Evolutionary conservation across 768 basidiomycete species (phyloP), one percentile per base, ranked within the genome.

Genomic region (Serpula lacrymans): DNA sequence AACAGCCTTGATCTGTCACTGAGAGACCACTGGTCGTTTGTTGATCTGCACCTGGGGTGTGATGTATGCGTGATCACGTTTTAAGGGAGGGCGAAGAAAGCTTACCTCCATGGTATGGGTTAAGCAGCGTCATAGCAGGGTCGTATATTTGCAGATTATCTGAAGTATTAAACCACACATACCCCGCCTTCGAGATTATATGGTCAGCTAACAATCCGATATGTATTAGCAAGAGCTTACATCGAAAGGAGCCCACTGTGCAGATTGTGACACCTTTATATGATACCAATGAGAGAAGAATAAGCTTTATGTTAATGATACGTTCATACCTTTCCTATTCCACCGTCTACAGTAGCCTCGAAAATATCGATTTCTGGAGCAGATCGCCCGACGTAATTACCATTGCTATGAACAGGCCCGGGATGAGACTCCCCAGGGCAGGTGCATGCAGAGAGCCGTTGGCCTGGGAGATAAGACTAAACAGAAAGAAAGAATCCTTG

Each of bases 351-450:
- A 2, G 59, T 62, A 3, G 78, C 78, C 48, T 80, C 79, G 42
- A 81, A 67, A 30, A 80, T 60, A 51, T 81, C 79, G 27, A 80
- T 78, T 51, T 81, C 79, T 6, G 80, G 80, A 14, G 80, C 78
- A 3, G 69, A 58, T 16, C 80, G 57, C 1, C 78, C 80, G 2
- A 70, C 67, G 44, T 70, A 79, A 3, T 59, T 60, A 11, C 78
- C 78, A 39, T 80, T 55, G 49, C 64, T 18, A 22, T 61, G 63
- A 10, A 69, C 51, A 5, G 79, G 80, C 10, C 79, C 80, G 2
- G 79, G 79, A 55, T 81, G 79, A 1, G 69, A 63, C 47, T 82
- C 81, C 14, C 69, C 67, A 0, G 65, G 51, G 52, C 81, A 82
- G 0, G 81, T 82, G 50, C 82, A 82, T 1, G 70, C 65, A 9